These are phyloP conservation scores for Kwoniella shivajii DNA, from an alignment of 1,284 basidiomycete species.

Conservation along the genomic window DNA sequence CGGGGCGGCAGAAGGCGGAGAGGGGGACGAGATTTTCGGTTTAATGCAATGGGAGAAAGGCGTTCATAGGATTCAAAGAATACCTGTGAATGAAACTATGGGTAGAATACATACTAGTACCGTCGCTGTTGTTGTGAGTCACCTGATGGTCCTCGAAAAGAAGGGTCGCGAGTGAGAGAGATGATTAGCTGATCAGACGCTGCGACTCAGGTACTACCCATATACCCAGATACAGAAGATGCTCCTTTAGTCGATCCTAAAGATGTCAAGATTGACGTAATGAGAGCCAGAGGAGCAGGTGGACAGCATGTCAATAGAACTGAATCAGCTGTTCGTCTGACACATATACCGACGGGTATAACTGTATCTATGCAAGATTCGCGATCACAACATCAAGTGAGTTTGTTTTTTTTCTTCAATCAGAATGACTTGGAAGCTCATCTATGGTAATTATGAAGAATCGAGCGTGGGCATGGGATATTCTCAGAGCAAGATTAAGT, in stretches of 20 bases:
- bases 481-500: constrained; percentile 78
- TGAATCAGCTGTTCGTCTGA: constrained; percentile 95
- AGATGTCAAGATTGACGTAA: constrained; percentile 87
- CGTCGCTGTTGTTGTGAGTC: constrained; percentile 76
- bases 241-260: constrained; percentile 71
- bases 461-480: constrained; percentile 80
- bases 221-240: constrained; percentile 63
- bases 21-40: constrained; percentile 74
- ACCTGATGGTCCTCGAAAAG: neutral
- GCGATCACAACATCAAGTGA: constrained; percentile 88
- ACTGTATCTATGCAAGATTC: constrained; percentile 99
- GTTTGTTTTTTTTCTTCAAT: constrained; percentile 20
- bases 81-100: constrained; percentile 83
- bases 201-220: constrained; percentile 69
- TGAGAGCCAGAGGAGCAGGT: constrained; percentile 92
- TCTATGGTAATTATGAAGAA: constrained; percentile 61
- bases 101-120: constrained; percentile 93
- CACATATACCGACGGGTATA: constrained; percentile 90
- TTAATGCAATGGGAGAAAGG: constrained; percentile 85
- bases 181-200: constrained; percentile 11
- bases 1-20: constrained; percentile 65
- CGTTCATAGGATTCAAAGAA: constrained; percentile 92
- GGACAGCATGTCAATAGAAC: constrained; percentile 99
- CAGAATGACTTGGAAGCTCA: neutral
- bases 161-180: neutral